A percentile compares a stretch with the other conserved stretches of the same genome.
Evolutionary conservation across 495 filamentous ascomycete genomes (phyloP).

Genomic region (Neurospora sp.): DNA sequence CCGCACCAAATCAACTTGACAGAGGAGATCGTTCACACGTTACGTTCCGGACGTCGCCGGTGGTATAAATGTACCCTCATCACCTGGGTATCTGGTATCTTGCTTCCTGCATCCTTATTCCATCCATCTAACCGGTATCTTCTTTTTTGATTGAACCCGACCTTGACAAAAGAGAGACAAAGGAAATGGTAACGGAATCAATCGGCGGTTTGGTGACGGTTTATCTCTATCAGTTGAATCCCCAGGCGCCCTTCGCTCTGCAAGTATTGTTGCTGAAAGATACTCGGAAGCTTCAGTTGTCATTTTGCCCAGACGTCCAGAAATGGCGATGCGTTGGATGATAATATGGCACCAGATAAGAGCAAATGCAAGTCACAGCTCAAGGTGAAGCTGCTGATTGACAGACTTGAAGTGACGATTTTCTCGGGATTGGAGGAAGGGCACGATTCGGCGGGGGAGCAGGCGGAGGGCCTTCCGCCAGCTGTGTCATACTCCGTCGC

Average conservation of each 20-base stretch:
- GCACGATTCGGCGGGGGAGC: slow-evolving; percentile 55
- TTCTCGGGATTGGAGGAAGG: slow-evolving; percentile 48
- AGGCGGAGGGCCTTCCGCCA: slow-evolving; percentile 48
- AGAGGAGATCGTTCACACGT: background rate
- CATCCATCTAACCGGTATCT: background rate
- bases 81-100: background rate
- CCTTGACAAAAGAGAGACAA: background rate
- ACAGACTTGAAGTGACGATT: background rate
- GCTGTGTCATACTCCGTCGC: slow-evolving; percentile 49
- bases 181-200: background rate
- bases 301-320: background rate
- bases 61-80: background rate
- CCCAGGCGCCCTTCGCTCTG: background rate
- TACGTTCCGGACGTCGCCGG: background rate
- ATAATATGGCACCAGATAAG: background rate
- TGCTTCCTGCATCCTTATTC: background rate
- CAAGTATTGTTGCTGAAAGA: background rate
- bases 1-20: background rate
- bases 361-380: background rate
- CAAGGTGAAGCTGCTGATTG: background rate
- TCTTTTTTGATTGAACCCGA: background rate
- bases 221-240: background rate
- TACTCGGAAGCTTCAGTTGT: background rate
- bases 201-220: background rate
- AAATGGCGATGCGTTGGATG: background rate